Evolutionary conservation across 208 protist species (phyloP), one percentile per base, ranked within the genome.

Genomic region (Endotrypanum monterogeii): DNA sequence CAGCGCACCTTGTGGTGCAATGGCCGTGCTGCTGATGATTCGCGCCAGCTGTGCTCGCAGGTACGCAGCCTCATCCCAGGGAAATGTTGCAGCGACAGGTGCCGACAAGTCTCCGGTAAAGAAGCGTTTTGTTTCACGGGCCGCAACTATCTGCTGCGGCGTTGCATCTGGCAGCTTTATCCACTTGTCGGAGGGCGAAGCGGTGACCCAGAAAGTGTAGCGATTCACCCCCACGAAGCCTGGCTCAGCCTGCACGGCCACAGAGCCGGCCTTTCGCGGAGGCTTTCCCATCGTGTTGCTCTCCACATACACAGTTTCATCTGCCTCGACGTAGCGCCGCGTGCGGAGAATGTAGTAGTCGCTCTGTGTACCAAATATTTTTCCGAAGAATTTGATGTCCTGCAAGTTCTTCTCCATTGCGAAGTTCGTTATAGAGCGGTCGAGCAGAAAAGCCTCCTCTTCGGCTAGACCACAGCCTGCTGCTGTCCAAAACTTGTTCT

Each of bases 11-110:
- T 86, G 61, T 12, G 98, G 98, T 32, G 88, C 83, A 62, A 99
- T 89, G 62, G 85, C 90, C 25, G 97, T 98, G 50, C 84, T 76
- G 71, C 90, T 94, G 32, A 90, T 82, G 72, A 99, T 98, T 77
- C 98, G 94, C 35, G 95, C 85, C 50, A 99, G 92, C 77, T 98
- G 96, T 12, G 97, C 98, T 55, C 98, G 93, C 57, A 99, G 84
- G 75, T 94, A 96, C 57, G 94, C 82, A 1, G 87, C 81, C 81
- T 99, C 97, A 14, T 78, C 91, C 83, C 98, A 98, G 44, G 94
- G 91, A 76, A 99, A 99, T 3, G 90, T 83, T 55, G 80, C 80
- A 7, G 90, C 75, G 20, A 98, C 93, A 23, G 82, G 51, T 4
- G 90, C 85, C 55, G 92, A 76, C 2, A 99, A 83, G 75, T 98